Evolutionary conservation across 768 basidiomycete genomes (phyloP), one percentile per base, ranked within the genome.

Genomic region (Leucocoprinus birnbaumii): DNA sequence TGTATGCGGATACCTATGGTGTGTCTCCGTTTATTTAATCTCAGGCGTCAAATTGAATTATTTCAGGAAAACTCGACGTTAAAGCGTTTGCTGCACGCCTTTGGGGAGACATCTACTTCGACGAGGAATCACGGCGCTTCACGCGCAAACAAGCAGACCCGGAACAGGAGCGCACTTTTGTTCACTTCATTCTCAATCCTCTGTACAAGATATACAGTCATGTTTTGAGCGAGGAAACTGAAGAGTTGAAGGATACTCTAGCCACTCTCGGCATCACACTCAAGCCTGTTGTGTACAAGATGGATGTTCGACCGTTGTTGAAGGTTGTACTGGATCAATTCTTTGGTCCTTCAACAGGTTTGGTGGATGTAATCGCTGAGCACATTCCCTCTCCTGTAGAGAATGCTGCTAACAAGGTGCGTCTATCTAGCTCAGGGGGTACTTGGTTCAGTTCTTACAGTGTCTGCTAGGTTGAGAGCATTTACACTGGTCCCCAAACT

Each of bases 21-120:
- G 68, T 49, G 27, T 4, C 38, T 3, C 48, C 52, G 24, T 21
- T 27, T 51, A 2, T 22, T 35, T 41, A 18, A 40, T 46, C 27
- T 38, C 35, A 13, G 16, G 14, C 35, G 13, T 24, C 26, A 16
- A n/a, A 9, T 14, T 14, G 4, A 53, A 51, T 7, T 22, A 22
- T 53, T 45, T 35, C 53, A 87, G 91, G 89, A 24, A 77, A 84
- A 9, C 73, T 98, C 49, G 90, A 98, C 65, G 83, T 94, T n/a
- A 69, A 80, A 31, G 80, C 86, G 8, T 96, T 99, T 61, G 93
- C 95, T 16, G 84, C 83, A 59, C 84, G 97, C 34, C 82, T 99
- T 13, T 99, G 97, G 97, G 97, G 97, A 14, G 95, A 98, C 72
- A 93, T 98, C 65, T 99, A 94, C 74, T 98, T 91, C 72, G 85